Base-by-base conservation (phyloP, 345 rosid genomes). In the Alliaria petiolata region DNA sequence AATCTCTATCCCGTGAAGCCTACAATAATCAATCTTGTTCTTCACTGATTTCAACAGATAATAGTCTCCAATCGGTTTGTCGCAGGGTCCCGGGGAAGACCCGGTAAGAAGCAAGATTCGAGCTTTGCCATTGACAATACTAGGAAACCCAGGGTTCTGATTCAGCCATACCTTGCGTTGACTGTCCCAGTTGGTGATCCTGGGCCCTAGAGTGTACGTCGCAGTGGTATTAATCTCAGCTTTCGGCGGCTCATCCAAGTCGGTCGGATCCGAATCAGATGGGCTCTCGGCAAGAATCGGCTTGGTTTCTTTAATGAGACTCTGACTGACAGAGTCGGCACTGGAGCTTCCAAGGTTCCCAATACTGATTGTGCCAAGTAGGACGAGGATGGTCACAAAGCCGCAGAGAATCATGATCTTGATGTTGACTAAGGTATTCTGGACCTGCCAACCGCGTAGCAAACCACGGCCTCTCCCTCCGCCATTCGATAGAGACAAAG, bases 1-100 rank as follows among this genome's bases (percentile, higher is more conserved):
- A 76, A 89, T 89, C 77, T 93, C 98, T 59, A 93, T 91, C 76
- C 97, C 97, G 69, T 91, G 98, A 64, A 91, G 82, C 84, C 98
- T 87, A 77, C 98, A 91, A 62, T 93, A 93, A 72, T 93, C 97
- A 43, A 93, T 93, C 85, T 93, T 91, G 74, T 93, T 93, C 87
- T 91, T 93, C 5, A 93, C 73, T 0, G 91, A 76, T 71, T 93
- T 93, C 79, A 93, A 78, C 69, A 91, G 79, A 72, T 87, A 93
- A 76, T 89, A 82, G 68, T 93, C 96, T 45, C 97, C 97, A 28
- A 91, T 84, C 0, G 97, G 78, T 76, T 87, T 93, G 62, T 91
- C 97, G 52, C 97, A 93, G 2, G 98, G 97, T 57, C 79, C 84
- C 0, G 97, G 97, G 0, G 92, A 76, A 16, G 97, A 93, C 31